Evolutionary conservation across 768 basidiomycete genomes (phyloP), one percentile per base, ranked within the genome.

Genomic region (Agrocybe praecox): DNA sequence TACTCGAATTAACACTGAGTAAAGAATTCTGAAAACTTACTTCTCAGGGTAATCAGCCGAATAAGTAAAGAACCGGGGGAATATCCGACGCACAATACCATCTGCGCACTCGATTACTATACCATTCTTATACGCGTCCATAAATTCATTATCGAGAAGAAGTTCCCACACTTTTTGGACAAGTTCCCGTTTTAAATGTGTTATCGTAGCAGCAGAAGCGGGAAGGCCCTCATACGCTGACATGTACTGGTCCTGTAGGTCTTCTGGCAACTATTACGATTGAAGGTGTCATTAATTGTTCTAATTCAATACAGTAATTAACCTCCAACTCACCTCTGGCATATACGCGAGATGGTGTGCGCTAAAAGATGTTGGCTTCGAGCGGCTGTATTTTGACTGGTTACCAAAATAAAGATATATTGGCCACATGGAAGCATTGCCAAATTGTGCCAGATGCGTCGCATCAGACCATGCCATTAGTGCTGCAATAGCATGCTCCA

Each of bases 291-390:
- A 15, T 17, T 9, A 12, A 40, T 9, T 12, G 17, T n/a, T n/a
- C n/a, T n/a, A n/a, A n/a, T n/a, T n/a, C 17, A 18, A 40, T 4
- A 6, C 36, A n/a, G 12, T 3, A 40, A 40, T 6, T 19, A 22
- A 34, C 9, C 18, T 29, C 6, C 14, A 14, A 15, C 9, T 49
- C 24, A 69, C 65, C 57, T 65, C 64, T 0, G 75, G 77, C 36
- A 82, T 70, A 60, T 79, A 80, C 2, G 74, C 77, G 3, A 78
- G 17, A 52, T 77, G 76, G 53, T 81, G 74, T 7, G 65, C 66
- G 2, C 73, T 64, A 22, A 64, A 60, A 0, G 64, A 62, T 3
- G 50, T 56, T 0, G 76, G 76, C 24, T 67, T 65, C 1, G 53
- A 54, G 0, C 72, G 64, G 0, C 52, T 59, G 56, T 78, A 80